Evolutionary conservation across 2,329 filamentous ascomycete genomes (phyloP).

Genomic region (Colletotrichum sp.): DNA sequence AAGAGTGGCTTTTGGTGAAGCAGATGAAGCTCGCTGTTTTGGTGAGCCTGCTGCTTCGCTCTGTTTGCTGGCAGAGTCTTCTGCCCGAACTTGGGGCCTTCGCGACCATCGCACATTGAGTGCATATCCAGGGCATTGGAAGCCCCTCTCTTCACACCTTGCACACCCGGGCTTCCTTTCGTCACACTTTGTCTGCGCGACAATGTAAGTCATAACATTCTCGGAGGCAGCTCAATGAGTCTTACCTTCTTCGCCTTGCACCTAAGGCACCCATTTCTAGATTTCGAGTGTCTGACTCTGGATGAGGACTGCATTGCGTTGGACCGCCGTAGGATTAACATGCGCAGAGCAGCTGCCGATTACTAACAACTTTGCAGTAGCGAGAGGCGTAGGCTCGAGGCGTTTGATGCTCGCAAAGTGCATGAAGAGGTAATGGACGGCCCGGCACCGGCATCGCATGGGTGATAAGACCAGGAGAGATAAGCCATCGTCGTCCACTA

Average conservation of each 20-base stretch:
- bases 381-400: too few species aligned
- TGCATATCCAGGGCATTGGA: slow-evolving; percentile 26
- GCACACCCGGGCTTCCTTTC: slow-evolving; percentile 24
- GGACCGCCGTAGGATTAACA: fast-evolving
- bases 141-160: slow-evolving; percentile 24
- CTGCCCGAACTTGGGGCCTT: slow-evolving; percentile 19
- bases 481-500: neutral
- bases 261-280: fast-evolving
- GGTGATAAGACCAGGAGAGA: neutral
- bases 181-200: slow-evolving; percentile 25
- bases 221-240: fast-evolving
- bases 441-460: neutral
- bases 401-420: neutral
- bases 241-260: neutral
- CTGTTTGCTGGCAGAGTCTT: neutral
- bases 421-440: neutral
- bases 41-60: neutral
- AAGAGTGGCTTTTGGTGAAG: fast-evolving
- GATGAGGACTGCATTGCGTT: neutral
- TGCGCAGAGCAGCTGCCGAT: neutral
- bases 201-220: fast-evolving
- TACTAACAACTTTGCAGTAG: neutral
- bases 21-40: fast-evolving
- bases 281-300: neutral
- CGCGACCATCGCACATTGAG: slow-evolving; percentile 28